Base-by-base conservation (phyloP, 179 eudicot genomes). In the Beta macrorhiza region DNA sequence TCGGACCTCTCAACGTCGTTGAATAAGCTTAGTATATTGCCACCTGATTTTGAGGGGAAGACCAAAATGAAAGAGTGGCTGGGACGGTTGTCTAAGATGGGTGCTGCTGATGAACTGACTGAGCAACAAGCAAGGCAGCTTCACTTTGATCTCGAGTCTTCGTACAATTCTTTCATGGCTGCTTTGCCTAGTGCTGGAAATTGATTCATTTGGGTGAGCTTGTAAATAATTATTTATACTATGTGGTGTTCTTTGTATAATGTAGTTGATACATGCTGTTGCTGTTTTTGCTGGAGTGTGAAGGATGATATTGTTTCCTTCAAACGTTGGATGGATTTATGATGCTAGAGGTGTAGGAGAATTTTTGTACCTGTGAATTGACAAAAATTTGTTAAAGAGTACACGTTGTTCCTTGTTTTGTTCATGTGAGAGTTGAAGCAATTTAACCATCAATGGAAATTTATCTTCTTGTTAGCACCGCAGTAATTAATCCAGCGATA, bases 61-160 rank as follows among this genome's bases (percentile, higher is more conserved):
- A 87, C 86, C 5, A 95, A 91, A 88, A 91, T 91, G 98, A 92
- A 83, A 56, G 98, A 93, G 81, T 95, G 98, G 98, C 90, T 95
- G 37, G 87, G 81, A 0, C 87, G 94, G 85, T 84, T 95, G 63
- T 84, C 92, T 1, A 91, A 91, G 89, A 95, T 93, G 98, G 94
- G 97, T 8, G 99, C 98, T 67, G 88, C 95, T 0, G 98, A 95
- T 87, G 98, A 93, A 89, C 83, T 93, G 75, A 93, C 97, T 8
- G 94, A 92, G 81, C 98, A 95, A 88, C 98, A 95, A 88, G 87
- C 94, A 51, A 79, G 96, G 74, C 99, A 95, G 84, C 98, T 95
- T 75, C 95, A 89, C 87, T 95, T 95, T 82, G 98, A 95, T 85
- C 86, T 95, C 63, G 99, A 93, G 82, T 95, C 99, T 13, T 95